These are phyloP conservation scores for Sonneratia caseolaris DNA, from an alignment of 345 rosid species.

Conservation along the genomic window DNA sequence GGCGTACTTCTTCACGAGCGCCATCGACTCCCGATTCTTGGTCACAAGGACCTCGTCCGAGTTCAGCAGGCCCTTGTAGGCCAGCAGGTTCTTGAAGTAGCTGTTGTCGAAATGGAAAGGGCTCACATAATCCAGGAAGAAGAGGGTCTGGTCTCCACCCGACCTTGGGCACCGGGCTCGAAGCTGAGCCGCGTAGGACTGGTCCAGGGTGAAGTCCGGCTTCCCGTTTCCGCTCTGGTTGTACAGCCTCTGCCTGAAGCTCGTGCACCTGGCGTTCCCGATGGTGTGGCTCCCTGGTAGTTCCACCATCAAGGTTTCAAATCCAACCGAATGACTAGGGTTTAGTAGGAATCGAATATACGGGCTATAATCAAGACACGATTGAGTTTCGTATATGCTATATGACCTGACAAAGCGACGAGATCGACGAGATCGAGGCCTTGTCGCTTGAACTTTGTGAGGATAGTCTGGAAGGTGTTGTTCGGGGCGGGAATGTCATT, in stretches of 20 bases:
- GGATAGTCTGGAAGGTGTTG: constrained; percentile 64
- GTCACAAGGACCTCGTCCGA: constrained; percentile 75
- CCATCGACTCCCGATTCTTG: constrained; percentile 41
- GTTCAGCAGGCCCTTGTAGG: constrained; percentile 57
- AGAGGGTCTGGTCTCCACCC: constrained; percentile 63
- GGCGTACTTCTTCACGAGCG: constrained; percentile 66
- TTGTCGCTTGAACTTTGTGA: constrained; percentile 46
- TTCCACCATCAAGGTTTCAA: too few relatives aligned
- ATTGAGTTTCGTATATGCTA: too few relatives aligned
- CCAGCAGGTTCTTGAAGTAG: constrained; percentile 73
- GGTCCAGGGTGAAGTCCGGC: constrained; percentile 62
- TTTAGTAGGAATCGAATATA: too few relatives aligned
- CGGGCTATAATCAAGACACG: too few relatives aligned
- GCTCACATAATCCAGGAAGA: constrained; percentile 46
- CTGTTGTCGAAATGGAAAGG: constrained; percentile 61
- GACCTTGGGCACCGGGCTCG: constrained; percentile 45
- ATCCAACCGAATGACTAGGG: too few relatives aligned
- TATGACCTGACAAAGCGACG: constrained; percentile 69
- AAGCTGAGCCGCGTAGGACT: constrained; percentile 42
- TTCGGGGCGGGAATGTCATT: constrained; percentile 65
- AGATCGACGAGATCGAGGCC: constrained; percentile 70
- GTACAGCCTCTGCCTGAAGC: constrained; percentile 91
- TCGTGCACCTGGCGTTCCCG: constrained; percentile 75
- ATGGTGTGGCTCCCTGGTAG: constrained; percentile 78
- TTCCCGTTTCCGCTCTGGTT: constrained; percentile 72